phyloP scores from a whole-genome alignment of 805 yeast genomes.

The Wickerhamiella qilinensis region DNA sequence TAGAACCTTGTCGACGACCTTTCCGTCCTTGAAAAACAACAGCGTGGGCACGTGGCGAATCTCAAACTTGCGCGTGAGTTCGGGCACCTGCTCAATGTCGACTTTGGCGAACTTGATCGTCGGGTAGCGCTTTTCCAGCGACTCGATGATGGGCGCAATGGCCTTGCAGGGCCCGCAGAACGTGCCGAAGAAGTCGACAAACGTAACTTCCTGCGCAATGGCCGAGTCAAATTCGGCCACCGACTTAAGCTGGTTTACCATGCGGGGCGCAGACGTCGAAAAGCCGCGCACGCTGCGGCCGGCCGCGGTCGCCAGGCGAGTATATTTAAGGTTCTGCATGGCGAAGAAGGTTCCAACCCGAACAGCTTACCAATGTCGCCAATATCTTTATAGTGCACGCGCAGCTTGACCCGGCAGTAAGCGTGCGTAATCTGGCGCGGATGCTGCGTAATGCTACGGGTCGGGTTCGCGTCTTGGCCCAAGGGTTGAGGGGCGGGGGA shows the following conservation, averaged over 20 bases:
- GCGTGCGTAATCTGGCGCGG: no score
- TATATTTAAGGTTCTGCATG: not conserved
- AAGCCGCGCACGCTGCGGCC: not conserved
- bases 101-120: constrained; percentile 69
- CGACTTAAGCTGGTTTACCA: constrained; percentile 38
- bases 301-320: no score
- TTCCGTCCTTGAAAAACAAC: constrained; percentile 68
- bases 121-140: constrained; percentile 36
- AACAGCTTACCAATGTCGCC: no score
- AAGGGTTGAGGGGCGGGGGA: no score
- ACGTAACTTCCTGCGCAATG: constrained; percentile 57
- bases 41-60: constrained; percentile 54
- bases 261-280: constrained; percentile 16
- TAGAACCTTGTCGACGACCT: constrained; percentile 59
- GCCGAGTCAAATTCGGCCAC: constrained; percentile 51
- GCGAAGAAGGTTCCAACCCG: not conserved
- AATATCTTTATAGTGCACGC: no score
- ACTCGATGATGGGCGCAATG: constrained; percentile 84
- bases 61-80: constrained; percentile 54
- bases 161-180: constrained; percentile 99
- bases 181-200: constrained; percentile 89
- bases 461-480: no score
- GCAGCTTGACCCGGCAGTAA: no score
- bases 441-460: no score
- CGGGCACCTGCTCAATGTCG: constrained; percentile 73